A percentile compares a stretch with the other conserved stretches of the same genome.
phyloP scores from a whole-genome alignment of 1,139 yeast genomes.

The Protomyces arabidopsidicola region DNA sequence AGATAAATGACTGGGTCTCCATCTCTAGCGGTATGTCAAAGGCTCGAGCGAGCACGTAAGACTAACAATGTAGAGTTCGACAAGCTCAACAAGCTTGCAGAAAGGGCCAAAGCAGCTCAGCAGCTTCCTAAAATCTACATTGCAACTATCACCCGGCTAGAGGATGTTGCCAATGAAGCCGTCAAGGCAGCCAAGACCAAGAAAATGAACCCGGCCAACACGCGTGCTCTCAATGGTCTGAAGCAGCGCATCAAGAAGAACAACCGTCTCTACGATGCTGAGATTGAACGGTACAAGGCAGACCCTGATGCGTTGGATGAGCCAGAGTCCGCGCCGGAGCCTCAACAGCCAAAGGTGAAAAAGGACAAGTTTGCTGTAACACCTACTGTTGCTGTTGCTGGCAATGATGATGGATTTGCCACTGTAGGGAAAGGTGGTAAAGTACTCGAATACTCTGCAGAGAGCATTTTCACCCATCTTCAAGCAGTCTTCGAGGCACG shows the following conservation, averaged over 20 bases:
- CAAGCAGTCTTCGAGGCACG: slow-evolving; percentile 77
- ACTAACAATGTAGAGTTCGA: slow-evolving; percentile 58
- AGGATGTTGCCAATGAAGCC: slow-evolving; percentile 59
- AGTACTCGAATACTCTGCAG: slow-evolving; percentile 41
- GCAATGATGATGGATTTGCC: slow-evolving; percentile 42
- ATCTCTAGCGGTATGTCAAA: slow-evolving; percentile 45
- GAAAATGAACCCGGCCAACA: slow-evolving; percentile 74
- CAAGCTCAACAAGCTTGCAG: slow-evolving; percentile 60
- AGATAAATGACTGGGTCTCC: slow-evolving; percentile 73
- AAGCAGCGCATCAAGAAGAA: slow-evolving; percentile 86
- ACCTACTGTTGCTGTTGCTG: slow-evolving; percentile 4
- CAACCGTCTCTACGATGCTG: slow-evolving; percentile 59
- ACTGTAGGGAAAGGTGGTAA: slow-evolving; percentile 45
- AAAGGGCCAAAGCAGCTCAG: slow-evolving; percentile 67
- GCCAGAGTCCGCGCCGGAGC: slow-evolving; percentile 32
- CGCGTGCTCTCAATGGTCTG: slow-evolving; percentile 81
- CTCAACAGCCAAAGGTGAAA: slow-evolving; percentile 32
- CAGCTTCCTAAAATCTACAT: slow-evolving; percentile 68
- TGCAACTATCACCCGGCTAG: slow-evolving; percentile 65
- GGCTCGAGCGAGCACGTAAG: background rate
- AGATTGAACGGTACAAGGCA: slow-evolving; percentile 57
- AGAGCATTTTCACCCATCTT: slow-evolving; percentile 65
- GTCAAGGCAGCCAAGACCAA: slow-evolving; percentile 58
- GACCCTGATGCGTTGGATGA: slow-evolving; percentile 54
- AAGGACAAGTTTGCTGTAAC: slow-evolving; percentile 13